A percentile compares a stretch with the other conserved stretches of the same genome.
These are phyloP conservation scores for Ustilago crameri DNA, from an alignment of 1,284 basidiomycete genomes.

Conservation along the genomic window DNA sequence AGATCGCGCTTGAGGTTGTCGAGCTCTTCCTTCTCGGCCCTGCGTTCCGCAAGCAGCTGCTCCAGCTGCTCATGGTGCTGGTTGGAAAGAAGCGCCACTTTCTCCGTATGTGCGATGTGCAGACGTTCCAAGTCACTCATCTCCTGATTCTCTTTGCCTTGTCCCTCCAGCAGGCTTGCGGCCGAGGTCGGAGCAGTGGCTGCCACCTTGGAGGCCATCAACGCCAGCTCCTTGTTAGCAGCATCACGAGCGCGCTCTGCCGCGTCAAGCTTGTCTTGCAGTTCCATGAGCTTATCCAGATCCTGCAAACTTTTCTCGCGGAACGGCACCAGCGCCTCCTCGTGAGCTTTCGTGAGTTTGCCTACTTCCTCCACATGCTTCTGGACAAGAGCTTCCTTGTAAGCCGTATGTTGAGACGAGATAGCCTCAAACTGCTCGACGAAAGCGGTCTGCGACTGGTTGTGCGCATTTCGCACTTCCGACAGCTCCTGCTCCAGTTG, in stretches of 20 bases:
- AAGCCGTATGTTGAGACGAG: constrained; percentile 26
- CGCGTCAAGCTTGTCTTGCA: constrained; percentile 50
- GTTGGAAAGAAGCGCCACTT: constrained; percentile 30
- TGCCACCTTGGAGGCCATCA: constrained; percentile 32
- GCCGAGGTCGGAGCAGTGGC: constrained; percentile 27
- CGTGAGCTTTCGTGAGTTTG: constrained; percentile 30
- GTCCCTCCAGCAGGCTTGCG: constrained; percentile 24
- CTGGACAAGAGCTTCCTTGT: constrained; percentile 37
- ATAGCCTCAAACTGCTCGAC: constrained; percentile 48
- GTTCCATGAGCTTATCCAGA: constrained; percentile 42
- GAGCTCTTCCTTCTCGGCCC: constrained; percentile 29
- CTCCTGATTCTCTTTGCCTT: constrained; percentile 38
- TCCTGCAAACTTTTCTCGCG: constrained; percentile 42
- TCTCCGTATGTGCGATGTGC: constrained; percentile 51
- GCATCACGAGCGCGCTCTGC: constrained; percentile 49
- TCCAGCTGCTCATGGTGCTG: constrained; percentile 45
- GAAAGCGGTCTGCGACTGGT: constrained; percentile 48
- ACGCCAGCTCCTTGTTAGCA: constrained; percentile 22
- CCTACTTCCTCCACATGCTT: constrained; percentile 47
- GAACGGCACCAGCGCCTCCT: constrained; percentile 26
- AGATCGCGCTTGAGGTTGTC: constrained; percentile 32
- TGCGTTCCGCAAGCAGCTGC: constrained; percentile 19
- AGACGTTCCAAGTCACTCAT: constrained; percentile 49
- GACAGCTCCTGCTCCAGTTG: constrained; percentile 40
- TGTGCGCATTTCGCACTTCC: constrained; percentile 34